Base-by-base conservation (phyloP, 1,139 yeast genomes). In the Debaryomycetaceae sp. region DNA sequence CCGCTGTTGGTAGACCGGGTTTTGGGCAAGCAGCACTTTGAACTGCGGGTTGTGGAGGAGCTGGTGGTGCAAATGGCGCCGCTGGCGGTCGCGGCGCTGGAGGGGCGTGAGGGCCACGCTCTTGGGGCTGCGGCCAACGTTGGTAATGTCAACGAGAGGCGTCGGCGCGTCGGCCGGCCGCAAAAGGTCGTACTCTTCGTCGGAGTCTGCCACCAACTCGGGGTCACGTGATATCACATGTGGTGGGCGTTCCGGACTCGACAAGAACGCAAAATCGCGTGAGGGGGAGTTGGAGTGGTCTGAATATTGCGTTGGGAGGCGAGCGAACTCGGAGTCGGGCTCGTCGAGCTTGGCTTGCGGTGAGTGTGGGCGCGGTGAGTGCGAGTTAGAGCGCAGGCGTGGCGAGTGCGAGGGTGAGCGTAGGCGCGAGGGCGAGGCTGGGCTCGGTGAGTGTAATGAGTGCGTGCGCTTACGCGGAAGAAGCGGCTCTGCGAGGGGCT, bases 31-130 rank as follows among this genome's bases (percentile, higher is more conserved):
- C 34, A 58, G 47, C 16, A 65, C 49, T 18, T 36, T 44, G 35
- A 49, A 51, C 3, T 30, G 30, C 4, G 46, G 42, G n/a, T 46
- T 42, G 11, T 43, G 36, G 7, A 35, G 21, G 25, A 54, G 51
- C 33, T 50, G 51, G 11, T 46, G 36, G 3, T 42, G 49, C 39
- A 53, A 57, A 35, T 51, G 54, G 20, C 47, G 42, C 11, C 49
- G 42, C 13, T 58, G 45, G 35, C 45, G 55, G 29, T 58, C 59
- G 18, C 61, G 45, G 37, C 60, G 45, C 37, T 61, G 68, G 10
- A 63, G 48, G 2, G 53, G 50, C 4, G 50, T 42, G 26, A 33
- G 22, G 29, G 33, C 8, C 34, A 41, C 22, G 16, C 14, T 15
- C 6, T 11, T 18, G 13, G 12, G 15, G 10, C 3, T n/a, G 7